Base-by-base conservation (phyloP, 2,329 filamentous ascomycete species). In the Talaromyces islandicus region DNA sequence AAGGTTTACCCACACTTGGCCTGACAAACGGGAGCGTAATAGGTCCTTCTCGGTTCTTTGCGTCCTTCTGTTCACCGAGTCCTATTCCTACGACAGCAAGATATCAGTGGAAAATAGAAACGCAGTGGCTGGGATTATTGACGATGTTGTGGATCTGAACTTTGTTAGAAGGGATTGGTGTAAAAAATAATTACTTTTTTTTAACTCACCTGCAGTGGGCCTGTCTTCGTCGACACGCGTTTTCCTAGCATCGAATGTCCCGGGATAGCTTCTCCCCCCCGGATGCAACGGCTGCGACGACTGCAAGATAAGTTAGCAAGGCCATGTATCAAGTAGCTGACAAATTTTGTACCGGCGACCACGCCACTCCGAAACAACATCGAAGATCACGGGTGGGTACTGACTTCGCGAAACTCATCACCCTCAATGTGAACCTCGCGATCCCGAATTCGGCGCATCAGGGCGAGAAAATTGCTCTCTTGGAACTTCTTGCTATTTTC, bases 381-480 rank as follows among this genome's bases (percentile, higher is more conserved):
- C 70, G 63, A 70, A 68, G 64, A 65, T 74, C 69, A 77, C 70
- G 73, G 71, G 72, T 70, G 72, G 70, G 69, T 74, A 77, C 75
- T 77, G 72, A 77, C 75, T 75, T 77, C 73, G 68, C 73, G 74
- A 66, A 77, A 77, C 66, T 77, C 83, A 70, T 91, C 87, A 46
- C 87, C 89, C 64, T 90, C 82, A 41, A 94, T 85, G 54, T 83
- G 83, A 14, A 92, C 85, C 75, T 94, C 87, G 59, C 83, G 80
- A 69, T 90, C 86, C 56, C 88, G 83, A 58, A 94, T 83, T 61
- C 85, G 83, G 29, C 88, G 84, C 90, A 95, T 94, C 52, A 95
- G 77, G 4, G 83, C 80, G 0, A 93, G 75, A 69, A 95, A 95
- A 61, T 84, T 84, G 65, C 89, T 92, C 69, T 92, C 85, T 67